Evolutionary conservation across 1,284 basidiomycete species (phyloP), one percentile per base, ranked within the genome.

Genomic region (Naganishia cerealis): DNA sequence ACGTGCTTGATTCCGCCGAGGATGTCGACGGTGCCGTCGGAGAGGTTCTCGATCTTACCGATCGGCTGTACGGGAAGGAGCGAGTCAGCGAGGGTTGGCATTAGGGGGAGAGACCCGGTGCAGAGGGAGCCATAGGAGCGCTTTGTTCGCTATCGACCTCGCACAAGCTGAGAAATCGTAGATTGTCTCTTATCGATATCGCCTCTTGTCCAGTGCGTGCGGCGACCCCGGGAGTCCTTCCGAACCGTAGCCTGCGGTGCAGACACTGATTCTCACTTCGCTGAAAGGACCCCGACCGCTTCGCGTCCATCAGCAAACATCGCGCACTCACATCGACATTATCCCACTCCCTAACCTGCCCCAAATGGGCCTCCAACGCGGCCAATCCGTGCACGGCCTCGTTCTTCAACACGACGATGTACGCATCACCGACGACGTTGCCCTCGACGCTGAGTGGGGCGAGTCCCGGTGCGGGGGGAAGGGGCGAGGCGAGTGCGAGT

Each of bases 341-440:
- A 56, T 75, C 72, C 56, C 70, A 70, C 40, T 68, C 68, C 66
- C 78, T 72, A n/a, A 81, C 72, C 40, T 70, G 71, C 48, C 71
- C 73, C 69, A 91, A 80, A 79, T 94, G 91, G 78, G 88, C 88
- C 73, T 85, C 80, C 77, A 90, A 83, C 65, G 88, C 80, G 24
- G 82, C 79, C 18, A 84, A 74, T 0, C 42, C 42, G 4, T 48
- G 18, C 10, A 55, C 46, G 10, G 88, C 74, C 69, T 86, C 87
- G 72, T 88, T 85, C 84, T 91, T 92, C 75, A 96, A 84, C 78
- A 92, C 86, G 79, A 96, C 86, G 71, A 96, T 92, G 83, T 96
- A 97, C 33, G 90, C 89, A 83, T 92, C 88, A 82, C 91, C 88
- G 75, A 94, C 83, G 70, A 86, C 83, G 66, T 88, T 87, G 78